These are phyloP conservation scores for Globisporangium middletonii DNA, from an alignment of 352 stramenopile species.

Conservation along the genomic window DNA sequence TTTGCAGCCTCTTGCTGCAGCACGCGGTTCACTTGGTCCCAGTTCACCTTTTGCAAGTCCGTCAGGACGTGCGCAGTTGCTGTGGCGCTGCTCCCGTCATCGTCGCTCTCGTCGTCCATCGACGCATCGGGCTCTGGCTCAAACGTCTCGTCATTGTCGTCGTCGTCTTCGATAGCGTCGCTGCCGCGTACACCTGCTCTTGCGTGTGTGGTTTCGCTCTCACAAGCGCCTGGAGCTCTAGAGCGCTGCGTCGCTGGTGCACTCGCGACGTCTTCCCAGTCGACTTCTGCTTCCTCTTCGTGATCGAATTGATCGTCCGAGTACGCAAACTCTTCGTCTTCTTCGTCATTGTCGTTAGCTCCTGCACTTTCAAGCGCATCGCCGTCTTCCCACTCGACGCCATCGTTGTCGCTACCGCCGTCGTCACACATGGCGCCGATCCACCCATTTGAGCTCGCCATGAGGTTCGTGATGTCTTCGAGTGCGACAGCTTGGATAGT, in stretches of 20 bases:
- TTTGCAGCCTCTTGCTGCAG: constrained; percentile 22
- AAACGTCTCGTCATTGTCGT: constrained; percentile 6
- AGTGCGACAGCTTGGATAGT: no score
- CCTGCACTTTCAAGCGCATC: not conserved
- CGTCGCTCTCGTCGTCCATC: constrained; percentile 7
- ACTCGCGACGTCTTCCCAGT: constrained; percentile 52
- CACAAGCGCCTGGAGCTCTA: not conserved
- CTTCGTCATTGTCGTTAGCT: constrained; percentile 14
- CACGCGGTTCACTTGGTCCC: constrained; percentile 58
- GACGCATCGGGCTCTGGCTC: constrained; percentile 10
- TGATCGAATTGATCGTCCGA: constrained; percentile 41
- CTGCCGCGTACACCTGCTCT: not conserved
- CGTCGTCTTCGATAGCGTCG: not conserved
- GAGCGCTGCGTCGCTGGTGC: not conserved
- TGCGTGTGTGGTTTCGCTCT: not conserved
- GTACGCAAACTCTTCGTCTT: constrained; percentile 50
- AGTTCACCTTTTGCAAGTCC: constrained; percentile 51
- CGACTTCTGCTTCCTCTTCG: constrained; percentile 41
- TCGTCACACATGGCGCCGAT: no score
- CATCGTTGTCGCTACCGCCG: not conserved
- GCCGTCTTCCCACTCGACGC: constrained; percentile 1
- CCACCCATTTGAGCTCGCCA: no score
- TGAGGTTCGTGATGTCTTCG: no score
- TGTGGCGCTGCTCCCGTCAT: constrained; percentile 9
- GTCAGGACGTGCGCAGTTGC: not conserved